Evolutionary conservation across 106 monocot species (phyloP).

Genomic region (Hemerocallis citrina): DNA sequence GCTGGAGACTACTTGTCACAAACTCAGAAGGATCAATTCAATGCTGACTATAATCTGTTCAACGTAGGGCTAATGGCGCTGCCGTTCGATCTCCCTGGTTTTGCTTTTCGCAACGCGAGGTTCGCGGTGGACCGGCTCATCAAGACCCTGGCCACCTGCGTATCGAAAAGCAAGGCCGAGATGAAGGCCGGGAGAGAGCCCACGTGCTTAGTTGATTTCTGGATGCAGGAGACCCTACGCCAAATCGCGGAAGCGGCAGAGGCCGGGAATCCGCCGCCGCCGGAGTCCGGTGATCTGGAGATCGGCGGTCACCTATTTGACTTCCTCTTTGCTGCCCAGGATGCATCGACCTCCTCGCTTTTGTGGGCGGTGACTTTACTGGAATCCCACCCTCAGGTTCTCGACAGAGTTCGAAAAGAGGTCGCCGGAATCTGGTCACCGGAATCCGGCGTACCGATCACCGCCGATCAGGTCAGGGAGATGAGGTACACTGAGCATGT

Average conservation of each 20-base stretch:
- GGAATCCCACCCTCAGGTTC: slow-evolving; percentile 74
- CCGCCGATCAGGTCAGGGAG: slow-evolving; percentile 33
- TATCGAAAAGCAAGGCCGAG: slow-evolving; percentile 39
- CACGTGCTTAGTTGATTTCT: slow-evolving; percentile 71
- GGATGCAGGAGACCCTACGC: slow-evolving; percentile 60
- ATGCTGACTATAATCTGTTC: slow-evolving; percentile 77
- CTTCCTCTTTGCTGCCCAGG: slow-evolving; percentile 94
- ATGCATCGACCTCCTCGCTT: slow-evolving; percentile 89
- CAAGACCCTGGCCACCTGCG: slow-evolving; percentile 39
- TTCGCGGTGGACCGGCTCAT: slow-evolving; percentile 57
- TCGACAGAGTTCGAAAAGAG: slow-evolving; percentile 58
- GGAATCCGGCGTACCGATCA: slow-evolving; percentile 41
- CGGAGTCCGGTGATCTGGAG: slow-evolving; percentile 27
- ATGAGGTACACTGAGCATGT: slow-evolving; percentile 85
- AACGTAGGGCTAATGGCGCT: slow-evolving; percentile 86
- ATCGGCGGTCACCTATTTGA: slow-evolving; percentile 84
- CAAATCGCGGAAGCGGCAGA: slow-evolving; percentile 32
- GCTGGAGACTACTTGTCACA: slow-evolving; percentile 52
- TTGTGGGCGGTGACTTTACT: slow-evolving; percentile 86
- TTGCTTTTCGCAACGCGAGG: slow-evolving; percentile 73
- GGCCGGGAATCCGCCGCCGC: slow-evolving; percentile 14
- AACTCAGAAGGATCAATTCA: slow-evolving; percentile 36
- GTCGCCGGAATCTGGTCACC: slow-evolving; percentile 56
- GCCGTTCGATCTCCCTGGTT: slow-evolving; percentile 81
- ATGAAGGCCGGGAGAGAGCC: slow-evolving; percentile 54